A percentile compares a stretch with the other conserved stretches of the same genome.
Evolutionary conservation across 305 asterid genomes (phyloP).

Genomic region (Withania somnifera): DNA sequence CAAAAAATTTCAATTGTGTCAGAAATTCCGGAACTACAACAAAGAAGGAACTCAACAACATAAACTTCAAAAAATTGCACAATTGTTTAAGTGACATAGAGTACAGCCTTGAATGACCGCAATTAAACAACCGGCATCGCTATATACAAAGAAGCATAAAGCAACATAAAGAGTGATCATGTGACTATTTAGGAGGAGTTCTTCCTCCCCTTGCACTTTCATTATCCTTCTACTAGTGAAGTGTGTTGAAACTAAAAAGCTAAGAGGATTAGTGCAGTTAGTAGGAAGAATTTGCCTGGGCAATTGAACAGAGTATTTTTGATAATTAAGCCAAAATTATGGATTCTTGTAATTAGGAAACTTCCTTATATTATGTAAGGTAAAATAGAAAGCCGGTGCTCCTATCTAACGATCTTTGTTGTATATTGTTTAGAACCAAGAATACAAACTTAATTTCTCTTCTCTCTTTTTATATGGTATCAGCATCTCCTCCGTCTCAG

Average conservation of each 20-base stretch:
- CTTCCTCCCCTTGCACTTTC: background rate
- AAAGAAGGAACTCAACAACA: background rate
- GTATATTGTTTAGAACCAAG: background rate
- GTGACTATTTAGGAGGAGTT: background rate
- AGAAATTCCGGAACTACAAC: background rate
- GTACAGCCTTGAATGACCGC: background rate
- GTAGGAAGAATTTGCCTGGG: background rate
- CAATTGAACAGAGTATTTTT: background rate
- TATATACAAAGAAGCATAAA: background rate
- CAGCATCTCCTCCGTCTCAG: background rate
- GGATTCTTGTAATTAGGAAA: background rate
- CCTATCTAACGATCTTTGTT: background rate
- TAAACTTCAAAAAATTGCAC: background rate
- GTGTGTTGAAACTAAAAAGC: background rate
- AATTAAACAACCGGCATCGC: background rate
- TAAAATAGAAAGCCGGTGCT: background rate
- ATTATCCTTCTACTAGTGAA: background rate
- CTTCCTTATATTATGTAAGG: background rate
- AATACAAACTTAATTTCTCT: background rate
- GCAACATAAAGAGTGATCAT: background rate
- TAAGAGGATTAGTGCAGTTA: background rate
- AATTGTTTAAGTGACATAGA: background rate
- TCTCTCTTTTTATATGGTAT: background rate
- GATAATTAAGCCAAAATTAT: background rate
- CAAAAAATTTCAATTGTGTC: conserved; percentile 10